Conservation (phyloP, 2,329 filamentous ascomycete species). For the Fusarium begoniae region DNA sequence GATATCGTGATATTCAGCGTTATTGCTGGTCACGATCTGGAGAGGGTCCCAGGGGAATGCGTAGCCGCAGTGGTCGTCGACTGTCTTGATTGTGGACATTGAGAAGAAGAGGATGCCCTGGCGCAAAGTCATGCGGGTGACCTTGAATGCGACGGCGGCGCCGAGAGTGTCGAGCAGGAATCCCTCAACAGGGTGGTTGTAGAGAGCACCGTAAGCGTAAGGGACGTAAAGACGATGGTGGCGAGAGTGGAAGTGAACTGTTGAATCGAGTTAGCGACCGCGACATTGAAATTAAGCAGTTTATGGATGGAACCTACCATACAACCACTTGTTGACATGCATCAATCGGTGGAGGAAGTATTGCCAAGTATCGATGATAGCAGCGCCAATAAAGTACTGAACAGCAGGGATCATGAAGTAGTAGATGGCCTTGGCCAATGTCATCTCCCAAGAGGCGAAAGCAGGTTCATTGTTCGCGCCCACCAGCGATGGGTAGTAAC, state of each 20-base stretch:
- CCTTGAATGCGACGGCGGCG: slow-evolving; percentile 83
- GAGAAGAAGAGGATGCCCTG: slow-evolving; percentile 92
- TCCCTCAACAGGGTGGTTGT: slow-evolving; percentile 95
- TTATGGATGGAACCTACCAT: slow-evolving; percentile 69
- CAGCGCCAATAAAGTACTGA: slow-evolving; percentile 79
- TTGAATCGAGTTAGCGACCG: slow-evolving; percentile 10
- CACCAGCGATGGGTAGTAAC: slow-evolving; percentile 78
- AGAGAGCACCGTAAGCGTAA: slow-evolving; percentile 95
- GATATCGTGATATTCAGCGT: slow-evolving; percentile 96
- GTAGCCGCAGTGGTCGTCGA: slow-evolving; percentile 98
- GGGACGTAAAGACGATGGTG: slow-evolving; percentile 98
- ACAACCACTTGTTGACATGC: slow-evolving; percentile 98
- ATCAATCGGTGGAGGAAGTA: slow-evolving; percentile 97
- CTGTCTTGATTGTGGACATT: slow-evolving; percentile 90
- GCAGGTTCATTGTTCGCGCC: slow-evolving; percentile 71
- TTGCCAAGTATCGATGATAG: slow-evolving; percentile 94
- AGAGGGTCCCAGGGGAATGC: slow-evolving; percentile 94
- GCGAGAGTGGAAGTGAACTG: slow-evolving; percentile 89
- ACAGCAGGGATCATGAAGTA: slow-evolving; percentile 77
- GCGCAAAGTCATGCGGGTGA: slow-evolving; percentile 82
- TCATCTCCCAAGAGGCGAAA: slow-evolving; percentile 86
- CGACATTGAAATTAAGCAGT: not conserved
- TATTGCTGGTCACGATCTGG: slow-evolving; percentile 92
- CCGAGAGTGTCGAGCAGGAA: slow-evolving; percentile 93
- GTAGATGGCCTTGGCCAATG: slow-evolving; percentile 80